Conservation (phyloP, 495 filamentous ascomycete species). For the Penicillium ucsense region DNA sequence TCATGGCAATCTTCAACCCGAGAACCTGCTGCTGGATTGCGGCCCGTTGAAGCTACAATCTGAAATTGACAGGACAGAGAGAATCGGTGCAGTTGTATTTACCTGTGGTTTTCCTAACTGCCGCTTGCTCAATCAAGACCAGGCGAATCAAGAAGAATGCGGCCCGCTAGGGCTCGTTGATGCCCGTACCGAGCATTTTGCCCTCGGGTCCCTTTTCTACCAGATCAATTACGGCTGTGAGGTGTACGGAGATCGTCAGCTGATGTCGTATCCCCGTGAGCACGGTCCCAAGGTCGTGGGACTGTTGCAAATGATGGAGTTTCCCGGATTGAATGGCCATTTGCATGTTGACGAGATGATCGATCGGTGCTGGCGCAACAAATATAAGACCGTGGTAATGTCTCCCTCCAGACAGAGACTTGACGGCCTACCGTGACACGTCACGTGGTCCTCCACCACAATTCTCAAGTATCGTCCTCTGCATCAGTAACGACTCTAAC, state of each 20-base stretch:
- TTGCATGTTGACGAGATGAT: conserved; percentile 26
- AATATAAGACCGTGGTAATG: conserved; percentile 7
- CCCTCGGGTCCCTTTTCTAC: conserved; percentile 30
- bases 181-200: conserved; percentile 29
- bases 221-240: conserved; percentile 29
- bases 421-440: too few relatives aligned
- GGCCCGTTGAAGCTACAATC: conserved; percentile 17
- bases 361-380: conserved; percentile 26
- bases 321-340: conserved; percentile 22
- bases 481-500: too few relatives aligned
- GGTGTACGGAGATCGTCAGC: conserved; percentile 23
- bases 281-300: conserved; percentile 23
- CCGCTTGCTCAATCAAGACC: conserved; percentile 16
- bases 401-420: too few relatives aligned
- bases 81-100: conserved; percentile 21
- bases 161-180: conserved; percentile 22
- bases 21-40: conserved; percentile 22
- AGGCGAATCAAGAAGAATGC: conserved; percentile 13
- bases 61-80: conserved; percentile 22
- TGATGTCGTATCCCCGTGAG: conserved; percentile 22
- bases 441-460: too few relatives aligned
- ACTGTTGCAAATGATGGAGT: conserved; percentile 22
- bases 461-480: too few relatives aligned
- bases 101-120: conserved; percentile 18
- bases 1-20: conserved; percentile 25